Percentiles rank a stretch among this genome's conserved stretches.
phyloP scores from a whole-genome alignment of 768 basidiomycete species.

The Auricularia auricula-judae region DNA sequence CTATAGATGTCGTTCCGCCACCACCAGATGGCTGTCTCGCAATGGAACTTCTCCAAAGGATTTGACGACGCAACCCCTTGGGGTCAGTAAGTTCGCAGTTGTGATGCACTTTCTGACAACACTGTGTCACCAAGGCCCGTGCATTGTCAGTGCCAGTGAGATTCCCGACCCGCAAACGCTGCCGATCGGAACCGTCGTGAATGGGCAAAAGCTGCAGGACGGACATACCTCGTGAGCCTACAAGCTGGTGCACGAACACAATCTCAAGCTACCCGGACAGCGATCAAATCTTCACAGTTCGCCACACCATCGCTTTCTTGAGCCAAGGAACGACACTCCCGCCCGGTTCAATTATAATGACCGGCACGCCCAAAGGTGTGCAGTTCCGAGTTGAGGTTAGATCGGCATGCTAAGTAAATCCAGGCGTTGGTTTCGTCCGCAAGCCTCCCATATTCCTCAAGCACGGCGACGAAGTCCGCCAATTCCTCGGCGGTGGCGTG shows the following conservation, averaged over 20 bases:
- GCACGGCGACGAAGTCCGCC: constrained; percentile 58
- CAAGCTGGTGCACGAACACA: not conserved
- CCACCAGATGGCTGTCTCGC: constrained; percentile 68
- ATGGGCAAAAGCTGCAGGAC: constrained; percentile 59
- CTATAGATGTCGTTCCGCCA: constrained; percentile 68
- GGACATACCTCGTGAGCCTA: constrained; percentile 62
- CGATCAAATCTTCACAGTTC: constrained; percentile 71
- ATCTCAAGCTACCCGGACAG: constrained; percentile 24
- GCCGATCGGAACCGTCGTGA: constrained; percentile 51
- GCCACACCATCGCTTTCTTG: constrained; percentile 67
- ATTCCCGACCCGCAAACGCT: constrained; percentile 60
- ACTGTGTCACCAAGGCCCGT: constrained; percentile 48
- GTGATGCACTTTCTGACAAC: not conserved
- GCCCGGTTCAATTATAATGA: constrained; percentile 74
- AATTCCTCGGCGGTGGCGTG: constrained; percentile 62
- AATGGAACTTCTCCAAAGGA: constrained; percentile 83
- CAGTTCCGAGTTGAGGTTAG: not conserved
- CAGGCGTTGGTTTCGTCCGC: constrained; percentile 67
- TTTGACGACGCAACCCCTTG: constrained; percentile 36
- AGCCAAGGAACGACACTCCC: constrained; percentile 78
- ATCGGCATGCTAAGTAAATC: constrained; percentile 49
- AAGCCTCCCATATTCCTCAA: constrained; percentile 61
- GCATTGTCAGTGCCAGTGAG: constrained; percentile 53
- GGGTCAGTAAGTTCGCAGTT: not conserved
- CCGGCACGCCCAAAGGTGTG: constrained; percentile 24